Conservation (phyloP, 1,139 yeast genomes). For the Suhomyces maxii region DNA sequence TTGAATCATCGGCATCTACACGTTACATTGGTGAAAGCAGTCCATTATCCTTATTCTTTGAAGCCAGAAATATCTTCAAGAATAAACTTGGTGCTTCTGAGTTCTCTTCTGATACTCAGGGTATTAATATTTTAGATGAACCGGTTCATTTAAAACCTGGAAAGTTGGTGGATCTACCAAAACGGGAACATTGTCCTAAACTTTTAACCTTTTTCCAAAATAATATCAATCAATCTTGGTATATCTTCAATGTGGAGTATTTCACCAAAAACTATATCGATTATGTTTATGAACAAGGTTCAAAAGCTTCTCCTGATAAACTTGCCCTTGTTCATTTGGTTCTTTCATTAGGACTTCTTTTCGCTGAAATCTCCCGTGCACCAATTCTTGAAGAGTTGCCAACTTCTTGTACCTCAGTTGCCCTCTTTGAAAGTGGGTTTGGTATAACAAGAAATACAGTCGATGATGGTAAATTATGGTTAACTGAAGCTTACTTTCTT, state of each 20-base stretch:
- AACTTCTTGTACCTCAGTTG: slow-evolving; percentile 9
- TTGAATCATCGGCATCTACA: slow-evolving; percentile 24
- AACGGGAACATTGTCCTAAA: slow-evolving; percentile 13
- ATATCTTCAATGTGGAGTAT: slow-evolving; percentile 31
- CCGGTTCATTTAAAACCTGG: slow-evolving; percentile 14
- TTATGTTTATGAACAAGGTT: slow-evolving; percentile 19
- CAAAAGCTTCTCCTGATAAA: slow-evolving; percentile 8
- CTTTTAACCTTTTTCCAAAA: slow-evolving; percentile 18
- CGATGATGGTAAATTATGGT: slow-evolving; percentile 43
- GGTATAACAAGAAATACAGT: slow-evolving; percentile 27
- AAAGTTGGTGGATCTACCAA: slow-evolving; percentile 16
- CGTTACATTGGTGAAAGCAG: slow-evolving; percentile 31
- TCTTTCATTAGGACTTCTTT: slow-evolving; percentile 43
- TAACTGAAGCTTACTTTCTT: slow-evolving; percentile 41
- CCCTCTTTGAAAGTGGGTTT: slow-evolving; percentile 35
- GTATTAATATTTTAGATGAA: slow-evolving; percentile 20
- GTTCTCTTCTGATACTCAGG: slow-evolving; percentile 15
- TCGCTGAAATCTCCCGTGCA: slow-evolving; percentile 20
- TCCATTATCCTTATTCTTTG: slow-evolving; percentile 26
- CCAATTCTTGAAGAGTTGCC: slow-evolving; percentile 17
- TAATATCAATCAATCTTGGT: slow-evolving; percentile 22
- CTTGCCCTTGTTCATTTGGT: slow-evolving; percentile 32
- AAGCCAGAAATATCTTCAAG: slow-evolving; percentile 25
- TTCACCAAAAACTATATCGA: slow-evolving; percentile 16
- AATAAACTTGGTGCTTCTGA: slow-evolving; percentile 16